These are phyloP conservation scores for Globisporangium megalacanthum DNA, from an alignment of 352 stramenopile genomes.

Conservation along the genomic window DNA sequence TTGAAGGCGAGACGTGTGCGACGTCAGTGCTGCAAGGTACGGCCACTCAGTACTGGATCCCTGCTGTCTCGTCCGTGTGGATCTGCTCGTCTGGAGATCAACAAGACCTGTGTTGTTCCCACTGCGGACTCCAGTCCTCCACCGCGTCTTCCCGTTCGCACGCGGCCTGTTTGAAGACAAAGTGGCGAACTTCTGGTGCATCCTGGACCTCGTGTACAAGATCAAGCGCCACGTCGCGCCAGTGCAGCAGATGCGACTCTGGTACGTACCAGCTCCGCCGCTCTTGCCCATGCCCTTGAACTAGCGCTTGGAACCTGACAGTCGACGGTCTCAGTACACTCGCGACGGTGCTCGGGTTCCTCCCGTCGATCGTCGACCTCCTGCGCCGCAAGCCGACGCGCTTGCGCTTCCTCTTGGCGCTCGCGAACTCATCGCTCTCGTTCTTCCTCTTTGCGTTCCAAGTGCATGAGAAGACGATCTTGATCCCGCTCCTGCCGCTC, in stretches of 20 bases:
- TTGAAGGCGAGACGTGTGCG: slow-evolving; percentile 36
- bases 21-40: slow-evolving; percentile 65
- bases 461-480: slow-evolving; percentile 97
- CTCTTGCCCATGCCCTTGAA: neutral
- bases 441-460: slow-evolving; percentile 98
- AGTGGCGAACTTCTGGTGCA: slow-evolving; percentile 96
- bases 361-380: slow-evolving; percentile 79
- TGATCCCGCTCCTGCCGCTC: slow-evolving; percentile 90
- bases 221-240: slow-evolving; percentile 48
- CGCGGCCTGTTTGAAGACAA: slow-evolving; percentile 98
- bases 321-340: slow-evolving; percentile 31
- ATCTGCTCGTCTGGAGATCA: neutral
- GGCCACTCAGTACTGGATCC: no score
- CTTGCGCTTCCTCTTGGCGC: slow-evolving; percentile 74
- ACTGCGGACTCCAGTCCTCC: slow-evolving; percentile 56
- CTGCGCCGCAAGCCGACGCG: slow-evolving; percentile 60
- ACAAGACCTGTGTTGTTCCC: neutral
- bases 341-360: slow-evolving; percentile 81
- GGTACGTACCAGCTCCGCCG: slow-evolving; percentile 22
- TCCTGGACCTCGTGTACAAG: slow-evolving; percentile 79
- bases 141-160: slow-evolving; percentile 94
- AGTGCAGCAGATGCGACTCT: slow-evolving; percentile 64
- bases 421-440: slow-evolving; percentile 83
- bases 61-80: neutral
- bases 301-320: no score